Percentiles rank a stretch among this genome's conserved stretches.
Evolutionary conservation across 192 early-diverging fungal species (phyloP).

Genomic region (Coemansia aciculifera): DNA sequence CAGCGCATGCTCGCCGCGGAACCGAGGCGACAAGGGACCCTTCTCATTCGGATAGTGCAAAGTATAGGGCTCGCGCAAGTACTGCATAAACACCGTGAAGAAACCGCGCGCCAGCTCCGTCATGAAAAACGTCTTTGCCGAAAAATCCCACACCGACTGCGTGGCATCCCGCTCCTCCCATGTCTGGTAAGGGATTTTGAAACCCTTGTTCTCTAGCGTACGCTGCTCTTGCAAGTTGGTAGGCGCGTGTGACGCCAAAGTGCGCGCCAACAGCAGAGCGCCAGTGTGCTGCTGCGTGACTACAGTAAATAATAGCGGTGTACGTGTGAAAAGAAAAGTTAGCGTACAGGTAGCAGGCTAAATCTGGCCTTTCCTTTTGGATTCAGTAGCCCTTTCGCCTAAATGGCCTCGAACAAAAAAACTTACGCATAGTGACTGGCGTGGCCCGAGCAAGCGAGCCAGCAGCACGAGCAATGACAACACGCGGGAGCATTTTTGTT

Average conservation of each 20-base stretch:
- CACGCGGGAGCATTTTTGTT: slow-evolving; percentile 43
- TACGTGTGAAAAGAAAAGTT: background rate
- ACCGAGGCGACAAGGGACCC: slow-evolving; percentile 87
- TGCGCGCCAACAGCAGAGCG: background rate
- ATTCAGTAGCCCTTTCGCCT: background rate
- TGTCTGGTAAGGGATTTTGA: slow-evolving; percentile 45
- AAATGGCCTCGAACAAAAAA: background rate
- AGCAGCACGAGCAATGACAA: slow-evolving; percentile 33
- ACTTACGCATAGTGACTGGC: slow-evolving; percentile 17
- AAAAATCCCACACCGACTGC: slow-evolving; percentile 57
- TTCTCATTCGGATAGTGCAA: slow-evolving; percentile 97
- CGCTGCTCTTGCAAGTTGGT: slow-evolving; percentile 46
- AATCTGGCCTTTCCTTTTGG: background rate
- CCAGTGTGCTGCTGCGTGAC: slow-evolving; percentile 7
- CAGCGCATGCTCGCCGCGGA: slow-evolving; percentile 96
- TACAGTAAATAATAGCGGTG: background rate
- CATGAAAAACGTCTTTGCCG: slow-evolving; percentile 80
- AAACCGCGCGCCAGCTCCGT: slow-evolving; percentile 90
- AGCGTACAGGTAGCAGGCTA: background rate
- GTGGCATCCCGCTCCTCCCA: slow-evolving; percentile 52
- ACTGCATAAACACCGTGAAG: slow-evolving; percentile 89
- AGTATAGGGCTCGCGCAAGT: slow-evolving; percentile 94
- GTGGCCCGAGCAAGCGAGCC: slow-evolving; percentile 25
- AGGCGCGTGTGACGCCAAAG: slow-evolving; percentile 39
- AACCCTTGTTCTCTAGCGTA: slow-evolving; percentile 28